A percentile compares a stretch with the other conserved stretches of the same genome.
phyloP scores from a whole-genome alignment of 2,329 filamentous ascomycete genomes.

The Aureobasidium zeae region DNA sequence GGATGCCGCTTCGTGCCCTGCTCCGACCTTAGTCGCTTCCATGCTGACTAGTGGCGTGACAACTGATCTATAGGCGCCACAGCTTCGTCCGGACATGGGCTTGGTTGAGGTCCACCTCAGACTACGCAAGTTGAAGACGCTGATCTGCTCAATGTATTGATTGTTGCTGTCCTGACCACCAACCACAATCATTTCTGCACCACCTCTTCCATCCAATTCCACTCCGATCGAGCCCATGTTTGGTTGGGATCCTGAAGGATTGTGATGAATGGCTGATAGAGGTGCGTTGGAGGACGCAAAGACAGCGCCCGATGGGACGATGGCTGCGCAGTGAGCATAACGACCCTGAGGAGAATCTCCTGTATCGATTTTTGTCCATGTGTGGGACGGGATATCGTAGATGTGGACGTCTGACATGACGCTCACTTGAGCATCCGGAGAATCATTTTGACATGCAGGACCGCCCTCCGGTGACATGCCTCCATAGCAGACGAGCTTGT shows the following conservation, averaged over 20 bases:
- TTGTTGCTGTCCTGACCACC: constrained; percentile 96
- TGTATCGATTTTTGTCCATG: constrained; percentile 69
- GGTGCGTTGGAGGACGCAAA: constrained; percentile 81
- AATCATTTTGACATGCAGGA: constrained; percentile 47
- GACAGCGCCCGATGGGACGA: constrained; percentile 75
- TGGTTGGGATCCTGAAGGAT: constrained; percentile 69
- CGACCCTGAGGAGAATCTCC: constrained; percentile 81
- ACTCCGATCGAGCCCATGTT: constrained; percentile 85
- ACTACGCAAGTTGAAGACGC: constrained; percentile 91
- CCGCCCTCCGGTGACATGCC: constrained; percentile 90
- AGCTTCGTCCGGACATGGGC: constrained; percentile 69
- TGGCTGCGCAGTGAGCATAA: constrained; percentile 92
- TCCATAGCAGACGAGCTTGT: constrained; percentile 94
- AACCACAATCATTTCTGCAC: constrained; percentile 94
- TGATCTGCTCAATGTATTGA: constrained; percentile 98
- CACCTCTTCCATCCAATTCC: constrained; percentile 79
- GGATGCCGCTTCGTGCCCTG: constrained; percentile 33
- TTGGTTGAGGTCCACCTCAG: constrained; percentile 92
- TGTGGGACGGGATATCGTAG: constrained; percentile 72
- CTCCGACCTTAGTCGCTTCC: constrained; percentile 57
- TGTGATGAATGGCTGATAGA: constrained; percentile 79
- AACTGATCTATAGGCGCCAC: constrained; percentile 91
- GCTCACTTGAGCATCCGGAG: constrained; percentile 45
- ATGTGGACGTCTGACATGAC: constrained; percentile 99
- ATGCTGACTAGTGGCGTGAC: constrained; percentile 70